A percentile compares a stretch with the other conserved stretches of the same genome.
phyloP scores from a whole-genome alignment of 495 filamentous ascomycete genomes.

The Lophium mytilinum region DNA sequence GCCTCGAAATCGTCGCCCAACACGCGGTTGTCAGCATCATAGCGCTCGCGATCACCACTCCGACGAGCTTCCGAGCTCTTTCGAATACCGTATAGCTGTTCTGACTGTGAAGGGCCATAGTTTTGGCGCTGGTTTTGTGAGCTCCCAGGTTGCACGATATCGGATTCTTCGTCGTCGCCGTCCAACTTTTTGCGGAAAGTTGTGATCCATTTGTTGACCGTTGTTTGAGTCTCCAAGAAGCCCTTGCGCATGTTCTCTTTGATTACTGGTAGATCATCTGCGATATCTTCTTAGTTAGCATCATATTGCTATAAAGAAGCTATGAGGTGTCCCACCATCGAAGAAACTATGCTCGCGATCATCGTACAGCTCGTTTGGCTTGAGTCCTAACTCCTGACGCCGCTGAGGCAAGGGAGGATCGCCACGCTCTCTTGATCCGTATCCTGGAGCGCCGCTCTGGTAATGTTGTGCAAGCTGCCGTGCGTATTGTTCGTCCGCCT shows the following conservation, averaged over 20 bases:
- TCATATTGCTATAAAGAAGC: no score
- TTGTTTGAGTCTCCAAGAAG: conserved; percentile 87
- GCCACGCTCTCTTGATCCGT: conserved; percentile 22
- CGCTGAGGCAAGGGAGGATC: conserved; percentile 16
- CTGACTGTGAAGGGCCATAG: conserved; percentile 32
- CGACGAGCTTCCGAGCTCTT: conserved; percentile 55
- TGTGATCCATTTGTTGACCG: conserved; percentile 86
- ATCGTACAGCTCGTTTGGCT: conserved; percentile 39
- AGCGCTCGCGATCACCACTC: conserved; percentile 77
- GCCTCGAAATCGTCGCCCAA: conserved; percentile 85
- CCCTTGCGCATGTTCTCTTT: conserved; percentile 89
- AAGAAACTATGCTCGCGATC: conserved; percentile 78
- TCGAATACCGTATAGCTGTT: conserved; percentile 43
- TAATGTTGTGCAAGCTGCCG: conserved; percentile 86
- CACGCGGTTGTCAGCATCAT: conserved; percentile 91
- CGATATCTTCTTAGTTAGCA: neutral
- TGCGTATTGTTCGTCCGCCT: conserved; percentile 85
- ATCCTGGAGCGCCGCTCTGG: conserved; percentile 43
- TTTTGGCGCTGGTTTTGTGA: conserved; percentile 34
- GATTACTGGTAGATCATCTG: conserved; percentile 89
- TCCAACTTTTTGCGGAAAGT: conserved; percentile 86
- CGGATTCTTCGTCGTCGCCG: conserved; percentile 58
- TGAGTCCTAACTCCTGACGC: conserved; percentile 25
- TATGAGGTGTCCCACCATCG: conserved; percentile 50
- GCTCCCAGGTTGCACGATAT: conserved; percentile 40